Conservation (phyloP, 2,329 filamentous ascomycete species). For the Stemphylium beticola region DNA sequence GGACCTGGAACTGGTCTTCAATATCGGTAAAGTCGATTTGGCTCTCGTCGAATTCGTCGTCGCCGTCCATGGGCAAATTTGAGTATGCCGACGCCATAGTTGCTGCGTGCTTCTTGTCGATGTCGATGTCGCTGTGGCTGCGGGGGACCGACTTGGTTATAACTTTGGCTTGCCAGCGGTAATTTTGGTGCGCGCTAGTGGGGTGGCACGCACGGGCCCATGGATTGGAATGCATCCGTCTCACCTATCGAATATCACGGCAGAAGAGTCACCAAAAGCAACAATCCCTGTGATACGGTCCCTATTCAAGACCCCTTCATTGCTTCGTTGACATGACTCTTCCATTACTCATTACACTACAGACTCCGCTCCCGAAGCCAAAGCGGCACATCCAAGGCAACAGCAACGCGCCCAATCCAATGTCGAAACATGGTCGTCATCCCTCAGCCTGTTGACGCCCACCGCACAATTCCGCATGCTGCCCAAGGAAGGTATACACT, state of each 20-base stretch:
- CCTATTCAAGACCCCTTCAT: too few relatives aligned
- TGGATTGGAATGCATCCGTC: not conserved
- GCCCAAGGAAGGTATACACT: constrained; percentile 46
- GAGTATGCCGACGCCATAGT: constrained; percentile 91
- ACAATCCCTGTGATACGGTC: not conserved
- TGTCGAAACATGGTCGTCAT: constrained; percentile 3
- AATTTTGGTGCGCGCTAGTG: constrained; percentile 21
- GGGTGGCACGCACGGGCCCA: constrained; percentile 9
- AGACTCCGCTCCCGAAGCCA: not conserved
- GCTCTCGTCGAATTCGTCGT: constrained; percentile 90
- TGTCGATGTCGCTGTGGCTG: constrained; percentile 25
- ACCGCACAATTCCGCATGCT: constrained; percentile 37
- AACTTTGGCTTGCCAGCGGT: constrained; percentile 5
- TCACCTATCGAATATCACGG: not conserved
- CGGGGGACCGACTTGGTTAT: constrained; percentile 1
- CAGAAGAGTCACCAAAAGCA: not conserved
- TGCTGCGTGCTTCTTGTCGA: constrained; percentile 50
- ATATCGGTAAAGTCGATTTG: constrained; percentile 96
- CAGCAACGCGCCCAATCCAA: constrained; percentile 6
- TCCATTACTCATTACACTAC: not conserved
- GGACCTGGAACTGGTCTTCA: constrained; percentile 91
- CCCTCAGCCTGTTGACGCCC: constrained; percentile 38
- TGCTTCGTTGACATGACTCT: too few relatives aligned
- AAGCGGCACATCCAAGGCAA: constrained; percentile 1
- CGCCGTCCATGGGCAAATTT: constrained; percentile 76